A percentile compares a stretch with the other conserved stretches of the same genome.
These are phyloP conservation scores for Manihot esculenta DNA, from an alignment of 441 rosid species.

Conservation along the genomic window DNA sequence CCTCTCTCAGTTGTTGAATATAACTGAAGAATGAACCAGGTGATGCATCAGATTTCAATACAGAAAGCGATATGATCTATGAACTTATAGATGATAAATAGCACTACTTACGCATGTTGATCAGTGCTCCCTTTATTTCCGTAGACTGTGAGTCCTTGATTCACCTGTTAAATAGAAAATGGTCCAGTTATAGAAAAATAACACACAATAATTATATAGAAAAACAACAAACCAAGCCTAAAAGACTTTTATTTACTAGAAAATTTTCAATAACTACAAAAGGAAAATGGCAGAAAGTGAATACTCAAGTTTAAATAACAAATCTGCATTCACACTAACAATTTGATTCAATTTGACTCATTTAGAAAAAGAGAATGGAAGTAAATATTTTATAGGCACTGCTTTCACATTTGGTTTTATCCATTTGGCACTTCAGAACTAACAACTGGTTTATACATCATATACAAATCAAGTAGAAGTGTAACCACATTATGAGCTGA, in stretches of 20 bases:
- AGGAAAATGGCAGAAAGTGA: background rate
- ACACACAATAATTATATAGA: background rate
- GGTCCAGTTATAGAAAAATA: background rate
- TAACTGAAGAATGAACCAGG: conserved; percentile 45
- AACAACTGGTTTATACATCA: background rate
- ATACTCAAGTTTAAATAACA: background rate
- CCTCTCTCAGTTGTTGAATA: conserved; percentile 98
- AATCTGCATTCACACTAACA: background rate
- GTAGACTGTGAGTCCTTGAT: conserved; percentile 91
- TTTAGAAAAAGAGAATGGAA: background rate
- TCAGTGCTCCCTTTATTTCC: conserved; percentile 99
- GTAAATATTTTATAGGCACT: background rate
- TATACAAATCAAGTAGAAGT: background rate
- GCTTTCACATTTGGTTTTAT: too few relatives aligned
- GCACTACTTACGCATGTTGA: conserved; percentile 89
- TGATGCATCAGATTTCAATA: conserved; percentile 12
- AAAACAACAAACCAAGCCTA: background rate
- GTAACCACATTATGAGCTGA: background rate
- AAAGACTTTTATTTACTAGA: background rate
- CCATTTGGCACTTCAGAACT: background rate
- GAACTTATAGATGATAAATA: conserved; percentile 7
- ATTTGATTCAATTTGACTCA: background rate
- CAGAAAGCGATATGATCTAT: conserved; percentile 7
- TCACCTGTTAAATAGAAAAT: conserved; percentile 21
- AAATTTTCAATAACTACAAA: too few relatives aligned